Evolutionary conservation across 2,329 filamentous ascomycete genomes (phyloP), one percentile per base, ranked within the genome.

Genomic region (Fusarium pilosicola): DNA sequence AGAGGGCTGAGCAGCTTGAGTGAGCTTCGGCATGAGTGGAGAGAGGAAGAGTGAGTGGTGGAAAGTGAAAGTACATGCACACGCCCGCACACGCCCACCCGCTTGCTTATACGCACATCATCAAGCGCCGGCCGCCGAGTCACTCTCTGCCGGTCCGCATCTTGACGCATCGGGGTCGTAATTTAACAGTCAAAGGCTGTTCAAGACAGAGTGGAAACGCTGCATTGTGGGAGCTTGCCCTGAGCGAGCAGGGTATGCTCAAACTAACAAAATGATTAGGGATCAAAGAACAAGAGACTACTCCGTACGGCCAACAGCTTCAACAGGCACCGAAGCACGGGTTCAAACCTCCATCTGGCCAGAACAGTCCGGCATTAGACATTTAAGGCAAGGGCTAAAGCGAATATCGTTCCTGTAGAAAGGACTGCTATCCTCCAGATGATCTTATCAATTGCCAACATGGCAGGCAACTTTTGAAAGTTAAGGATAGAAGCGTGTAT

Each of bases 381-480:
- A 71, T 66, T 65, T 61, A 30, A 74, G 63, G 63, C 66, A 75
- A 77, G 65, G 71, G 59, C 66, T 56, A 61, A 65, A 62, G 68
- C 59, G 67, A 75, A 73, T 68, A 70, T 74, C 65, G 71, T 75
- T 63, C 70, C 73, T 75, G 77, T 73, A 84, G 84, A 84, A 85
- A 85, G 80, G 82, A 79, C 76, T 69, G 80, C 71, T 78, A 79
- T 77, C 77, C 82, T 81, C 83, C 57, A 81, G 78, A 78, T 82
- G 83, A 84, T 84, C 83, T 83, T 76, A 83, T 83, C 84, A 84
- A 74, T 46, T 48, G 26, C 58, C 44, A 60, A 48, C 46, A 72
- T 56, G 51, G 62, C 42, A 64, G 51, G 67, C 42, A 64, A 63
- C 70, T 57, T 64, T 74, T 48, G 55, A 64, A 74, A 51, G 48